These are phyloP conservation scores for Blumeria hordei DNA, from an alignment of 2,329 filamentous ascomycete species.

Conservation along the genomic window DNA sequence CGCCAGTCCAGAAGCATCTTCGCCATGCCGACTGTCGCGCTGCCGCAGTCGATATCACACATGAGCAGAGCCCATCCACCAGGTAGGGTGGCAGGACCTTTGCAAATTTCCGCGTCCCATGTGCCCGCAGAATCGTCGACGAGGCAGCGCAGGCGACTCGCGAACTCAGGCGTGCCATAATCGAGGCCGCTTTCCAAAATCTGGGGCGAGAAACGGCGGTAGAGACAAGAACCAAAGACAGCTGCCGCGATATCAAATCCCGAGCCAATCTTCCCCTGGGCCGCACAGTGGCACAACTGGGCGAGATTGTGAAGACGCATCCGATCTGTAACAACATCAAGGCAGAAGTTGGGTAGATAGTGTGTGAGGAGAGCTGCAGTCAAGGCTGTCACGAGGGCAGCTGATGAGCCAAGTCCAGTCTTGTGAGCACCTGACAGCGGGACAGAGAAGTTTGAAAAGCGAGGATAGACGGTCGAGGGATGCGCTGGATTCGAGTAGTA, in stretches of 20 bases:
- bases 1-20: slow-evolving; percentile 75
- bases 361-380: slow-evolving; percentile 54
- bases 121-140: slow-evolving; percentile 33
- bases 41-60: slow-evolving; percentile 91
- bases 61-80: slow-evolving; percentile 56
- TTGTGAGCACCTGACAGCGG: slow-evolving; percentile 65
- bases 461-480: slow-evolving; percentile 16
- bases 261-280: slow-evolving; percentile 87
- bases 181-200: slow-evolving; percentile 45
- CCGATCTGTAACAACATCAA: slow-evolving; percentile 27
- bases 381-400: slow-evolving; percentile 75
- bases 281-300: slow-evolving; percentile 81
- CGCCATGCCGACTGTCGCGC: slow-evolving; percentile 85
- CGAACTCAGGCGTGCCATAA: slow-evolving; percentile 41
- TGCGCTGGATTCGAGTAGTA: slow-evolving; percentile 62
- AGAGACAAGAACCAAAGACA: slow-evolving; percentile 75
- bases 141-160: slow-evolving; percentile 33
- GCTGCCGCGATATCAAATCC: slow-evolving; percentile 90
- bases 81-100: slow-evolving; percentile 48
- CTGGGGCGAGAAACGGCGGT: slow-evolving; percentile 72
- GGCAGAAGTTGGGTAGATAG: slow-evolving; percentile 42
- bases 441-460: slow-evolving; percentile 56
- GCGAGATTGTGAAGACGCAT: slow-evolving; percentile 69
- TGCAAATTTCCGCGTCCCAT: slow-evolving; percentile 64
- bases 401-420: slow-evolving; percentile 84